Evolutionary conservation across 2,329 filamentous ascomycete genomes (phyloP).

Genomic region (Alternaria sp.): DNA sequence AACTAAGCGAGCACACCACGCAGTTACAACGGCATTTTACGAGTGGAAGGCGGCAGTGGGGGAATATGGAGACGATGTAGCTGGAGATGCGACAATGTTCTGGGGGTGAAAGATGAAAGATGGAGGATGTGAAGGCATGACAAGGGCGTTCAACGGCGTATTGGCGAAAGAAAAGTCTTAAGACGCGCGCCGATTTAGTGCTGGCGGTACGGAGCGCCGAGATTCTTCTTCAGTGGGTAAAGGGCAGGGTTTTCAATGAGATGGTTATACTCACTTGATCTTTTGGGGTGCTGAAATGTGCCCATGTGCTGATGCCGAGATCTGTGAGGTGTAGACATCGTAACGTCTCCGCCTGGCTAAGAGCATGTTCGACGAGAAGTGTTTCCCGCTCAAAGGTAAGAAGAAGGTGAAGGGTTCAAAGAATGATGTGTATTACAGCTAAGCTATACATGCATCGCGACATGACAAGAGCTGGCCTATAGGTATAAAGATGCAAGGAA

Average conservation of each 20-base stretch:
- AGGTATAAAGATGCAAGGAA: background rate
- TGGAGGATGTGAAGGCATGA: background rate
- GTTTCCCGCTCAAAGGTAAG: background rate
- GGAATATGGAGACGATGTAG: too few relatives aligned
- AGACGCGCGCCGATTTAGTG: background rate
- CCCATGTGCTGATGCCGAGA: background rate
- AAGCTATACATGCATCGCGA: background rate
- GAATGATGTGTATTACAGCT: background rate
- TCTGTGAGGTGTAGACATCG: background rate
- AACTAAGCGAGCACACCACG: background rate
- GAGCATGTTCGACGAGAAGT: background rate
- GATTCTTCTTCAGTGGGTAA: background rate
- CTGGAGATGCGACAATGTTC: background rate
- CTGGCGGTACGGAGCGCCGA: background rate
- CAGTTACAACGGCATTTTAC: background rate
- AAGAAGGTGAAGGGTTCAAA: background rate
- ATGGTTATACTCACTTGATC: background rate
- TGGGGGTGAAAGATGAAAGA: background rate
- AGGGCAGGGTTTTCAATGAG: background rate
- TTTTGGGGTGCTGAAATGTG: background rate
- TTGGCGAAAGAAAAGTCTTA: background rate
- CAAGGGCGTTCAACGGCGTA: slow-evolving; percentile 12
- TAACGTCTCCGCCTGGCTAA: background rate
- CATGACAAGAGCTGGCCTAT: background rate
- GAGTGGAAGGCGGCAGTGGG: background rate